These are phyloP conservation scores for Beta lomatogona DNA, from an alignment of 179 eudicot genomes.

Conservation along the genomic window DNA sequence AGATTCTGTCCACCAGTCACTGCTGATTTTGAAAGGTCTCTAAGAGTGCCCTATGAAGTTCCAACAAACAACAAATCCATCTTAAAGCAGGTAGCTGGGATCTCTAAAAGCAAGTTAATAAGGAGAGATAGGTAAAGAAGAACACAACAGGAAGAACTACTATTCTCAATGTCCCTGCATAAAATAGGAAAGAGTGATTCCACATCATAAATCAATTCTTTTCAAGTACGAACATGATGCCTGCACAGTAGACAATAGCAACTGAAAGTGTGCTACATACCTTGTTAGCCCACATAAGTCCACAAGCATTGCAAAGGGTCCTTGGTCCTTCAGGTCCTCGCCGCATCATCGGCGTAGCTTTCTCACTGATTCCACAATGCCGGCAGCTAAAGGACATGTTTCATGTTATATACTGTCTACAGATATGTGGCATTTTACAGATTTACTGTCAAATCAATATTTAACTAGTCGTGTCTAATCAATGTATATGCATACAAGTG, in stretches of 20 bases:
- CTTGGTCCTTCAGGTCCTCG: slow-evolving; percentile 86
- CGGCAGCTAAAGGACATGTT: slow-evolving; percentile 50
- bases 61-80: background rate
- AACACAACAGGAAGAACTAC: background rate
- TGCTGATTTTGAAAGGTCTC: slow-evolving; percentile 65
- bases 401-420: background rate
- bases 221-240: background rate
- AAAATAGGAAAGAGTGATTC: background rate
- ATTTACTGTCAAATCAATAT: background rate
- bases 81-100: background rate
- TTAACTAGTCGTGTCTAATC: background rate
- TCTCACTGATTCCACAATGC: slow-evolving; percentile 77
- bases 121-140: background rate
- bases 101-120: background rate
- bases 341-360: slow-evolving; percentile 85
- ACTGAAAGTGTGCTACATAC: slow-evolving; percentile 31
- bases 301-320: slow-evolving; percentile 88
- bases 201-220: background rate
- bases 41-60: slow-evolving; percentile 55
- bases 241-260: background rate
- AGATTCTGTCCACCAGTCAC: slow-evolving; percentile 39
- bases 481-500: background rate
- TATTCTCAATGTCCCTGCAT: background rate
- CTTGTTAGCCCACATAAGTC: slow-evolving; percentile 92
- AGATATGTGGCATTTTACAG: background rate